Conservation (phyloP, 495 filamentous ascomycete genomes). For the Tricharina praecox region DNA sequence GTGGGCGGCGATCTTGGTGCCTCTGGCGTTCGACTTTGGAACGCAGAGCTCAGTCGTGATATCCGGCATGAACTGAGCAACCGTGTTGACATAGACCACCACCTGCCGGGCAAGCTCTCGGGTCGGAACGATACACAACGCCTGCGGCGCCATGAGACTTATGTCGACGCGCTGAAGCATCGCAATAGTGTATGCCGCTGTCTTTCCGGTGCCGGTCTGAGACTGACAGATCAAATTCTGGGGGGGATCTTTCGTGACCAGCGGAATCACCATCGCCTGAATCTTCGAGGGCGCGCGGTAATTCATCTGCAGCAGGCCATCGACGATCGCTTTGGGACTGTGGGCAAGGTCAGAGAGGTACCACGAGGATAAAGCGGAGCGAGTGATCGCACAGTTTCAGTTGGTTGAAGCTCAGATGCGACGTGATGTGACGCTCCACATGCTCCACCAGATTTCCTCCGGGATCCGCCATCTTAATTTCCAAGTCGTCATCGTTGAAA, state of each 20-base stretch:
- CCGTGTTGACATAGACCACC: constrained; percentile 65
- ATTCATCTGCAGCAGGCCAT: constrained; percentile 37
- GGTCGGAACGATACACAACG: constrained; percentile 76
- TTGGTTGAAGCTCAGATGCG: too few species aligned
- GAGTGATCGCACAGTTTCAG: too few species aligned
- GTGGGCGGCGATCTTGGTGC: constrained; percentile 44
- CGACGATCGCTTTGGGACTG: background rate
- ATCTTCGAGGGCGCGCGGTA: constrained; percentile 95
- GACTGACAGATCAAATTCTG: constrained; percentile 89
- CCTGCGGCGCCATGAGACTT: constrained; percentile 53
- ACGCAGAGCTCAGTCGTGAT: constrained; percentile 48
- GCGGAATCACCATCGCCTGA: constrained; percentile 78
- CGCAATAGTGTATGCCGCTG: constrained; percentile 85
- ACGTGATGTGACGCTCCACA: too few species aligned
- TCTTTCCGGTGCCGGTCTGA: constrained; percentile 97
- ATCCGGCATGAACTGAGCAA: constrained; percentile 24
- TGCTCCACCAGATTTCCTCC: too few species aligned
- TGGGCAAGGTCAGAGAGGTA: too few species aligned
- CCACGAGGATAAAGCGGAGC: too few species aligned
- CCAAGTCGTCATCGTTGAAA: too few species aligned
- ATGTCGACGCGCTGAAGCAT: constrained; percentile 73
- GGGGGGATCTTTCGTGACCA: constrained; percentile 71
- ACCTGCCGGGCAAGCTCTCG: constrained; percentile 90
- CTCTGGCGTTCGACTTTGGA: constrained; percentile 49
- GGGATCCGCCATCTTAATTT: too few species aligned